These are phyloP conservation scores for Cornus suecica DNA, from an alignment of 148 eudicot species.

Conservation along the genomic window DNA sequence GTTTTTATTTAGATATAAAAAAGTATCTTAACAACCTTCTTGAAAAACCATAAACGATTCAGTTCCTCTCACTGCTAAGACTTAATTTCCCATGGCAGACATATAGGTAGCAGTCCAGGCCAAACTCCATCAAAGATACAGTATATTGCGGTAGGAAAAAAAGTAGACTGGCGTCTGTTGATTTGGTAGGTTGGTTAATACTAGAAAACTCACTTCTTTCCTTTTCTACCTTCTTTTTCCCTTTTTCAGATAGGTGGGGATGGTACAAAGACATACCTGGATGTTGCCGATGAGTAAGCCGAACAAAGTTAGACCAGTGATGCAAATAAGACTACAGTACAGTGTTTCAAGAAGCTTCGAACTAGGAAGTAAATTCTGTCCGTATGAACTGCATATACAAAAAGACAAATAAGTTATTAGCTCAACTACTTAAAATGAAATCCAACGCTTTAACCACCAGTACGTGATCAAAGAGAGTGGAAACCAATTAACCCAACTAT, in stretches of 20 bases:
- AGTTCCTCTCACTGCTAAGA: neutral
- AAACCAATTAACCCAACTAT: neutral
- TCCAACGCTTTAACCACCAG: neutral
- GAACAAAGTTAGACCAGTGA: conserved; percentile 68
- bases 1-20: neutral
- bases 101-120: neutral
- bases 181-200: neutral
- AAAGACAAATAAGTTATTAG: conserved; percentile 11
- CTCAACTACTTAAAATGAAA: neutral
- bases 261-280: conserved; percentile 48
- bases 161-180: neutral
- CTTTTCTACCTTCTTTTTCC: too few relatives aligned
- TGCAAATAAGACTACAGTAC: conserved; percentile 56
- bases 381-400: conserved; percentile 65
- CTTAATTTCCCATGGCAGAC: neutral
- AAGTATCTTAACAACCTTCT: neutral
- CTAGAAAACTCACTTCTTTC: too few relatives aligned
- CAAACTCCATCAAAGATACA: neutral
- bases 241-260: too few relatives aligned
- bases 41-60: too few relatives aligned
- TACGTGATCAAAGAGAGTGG: neutral
- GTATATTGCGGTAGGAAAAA: neutral
- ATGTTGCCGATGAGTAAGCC: conserved; percentile 81
- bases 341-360: conserved; percentile 51
- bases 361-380: conserved; percentile 59